Evolutionary conservation across 371 early-diverging fungal species (phyloP).

Genomic region (Mortierella polycephala): DNA sequence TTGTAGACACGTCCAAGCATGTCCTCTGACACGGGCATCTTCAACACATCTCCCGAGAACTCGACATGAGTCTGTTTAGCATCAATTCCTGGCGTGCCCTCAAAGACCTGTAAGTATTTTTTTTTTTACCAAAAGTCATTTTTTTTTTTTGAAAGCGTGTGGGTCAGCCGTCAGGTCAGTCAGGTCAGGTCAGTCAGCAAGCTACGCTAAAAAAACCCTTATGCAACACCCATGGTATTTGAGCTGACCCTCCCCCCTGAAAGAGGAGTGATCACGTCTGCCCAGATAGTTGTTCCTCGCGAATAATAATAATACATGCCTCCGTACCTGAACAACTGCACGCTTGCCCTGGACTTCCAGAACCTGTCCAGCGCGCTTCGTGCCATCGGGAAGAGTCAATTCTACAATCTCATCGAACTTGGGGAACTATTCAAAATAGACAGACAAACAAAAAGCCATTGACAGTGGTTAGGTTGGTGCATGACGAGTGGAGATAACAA

Average conservation of each 20-base stretch:
- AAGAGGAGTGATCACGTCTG: conserved; percentile 39
- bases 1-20: conserved; percentile 99
- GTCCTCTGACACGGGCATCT: conserved; percentile 99
- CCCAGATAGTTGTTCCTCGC: conserved; percentile 2
- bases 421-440: conserved; percentile 76
- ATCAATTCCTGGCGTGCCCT: conserved; percentile 99
- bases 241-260: conserved; percentile 7
- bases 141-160: conserved; percentile 9
- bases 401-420: conserved; percentile 99
- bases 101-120: conserved; percentile 86
- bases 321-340: conserved; percentile 95
- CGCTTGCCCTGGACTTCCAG: conserved; percentile 98
- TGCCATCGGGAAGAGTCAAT: conserved; percentile 97
- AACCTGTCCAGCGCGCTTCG: conserved; percentile 97
- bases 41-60: conserved; percentile 98
- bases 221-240: conserved; percentile 1
- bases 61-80: conserved; percentile 97
- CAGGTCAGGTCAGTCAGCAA: conserved; percentile 2
- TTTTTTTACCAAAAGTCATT: not conserved
- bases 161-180: conserved; percentile 1
- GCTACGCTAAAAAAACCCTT: not conserved
- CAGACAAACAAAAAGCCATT: conserved; percentile 16
- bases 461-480: not conserved
- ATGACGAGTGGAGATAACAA: conserved; percentile 1
- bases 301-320: not conserved